Evolutionary conservation across 2,329 filamentous ascomycete species (phyloP).

Genomic region (Sodiomyces alkalinus): DNA sequence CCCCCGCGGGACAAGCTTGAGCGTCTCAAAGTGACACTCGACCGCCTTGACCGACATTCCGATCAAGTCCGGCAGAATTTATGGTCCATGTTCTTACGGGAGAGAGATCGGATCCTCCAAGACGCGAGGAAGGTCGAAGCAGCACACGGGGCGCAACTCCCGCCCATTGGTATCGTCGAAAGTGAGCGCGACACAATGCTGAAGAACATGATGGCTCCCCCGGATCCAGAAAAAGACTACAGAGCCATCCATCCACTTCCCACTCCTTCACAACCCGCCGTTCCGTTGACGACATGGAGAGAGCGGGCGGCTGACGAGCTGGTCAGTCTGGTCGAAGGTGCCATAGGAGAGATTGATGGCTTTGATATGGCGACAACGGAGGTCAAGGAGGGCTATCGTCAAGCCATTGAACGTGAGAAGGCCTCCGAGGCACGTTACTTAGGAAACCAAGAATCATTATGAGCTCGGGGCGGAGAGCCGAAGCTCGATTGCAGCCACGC

Average conservation of each 20-base stretch:
- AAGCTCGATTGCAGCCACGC: too few relatives aligned
- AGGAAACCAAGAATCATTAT: too few relatives aligned
- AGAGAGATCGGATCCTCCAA: slow-evolving; percentile 15
- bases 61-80: slow-evolving; percentile 16
- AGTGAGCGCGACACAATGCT: slow-evolving; percentile 14
- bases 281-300: slow-evolving; percentile 6
- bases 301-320: not conserved
- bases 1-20: slow-evolving; percentile 13
- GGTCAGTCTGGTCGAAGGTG: not conserved
- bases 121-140: slow-evolving; percentile 8
- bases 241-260: slow-evolving; percentile 6
- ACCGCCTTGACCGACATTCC: slow-evolving; percentile 15
- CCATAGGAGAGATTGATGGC: not conserved
- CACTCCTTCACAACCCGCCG: slow-evolving; percentile 1
- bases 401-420: not conserved
- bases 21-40: slow-evolving; percentile 13
- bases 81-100: slow-evolving; percentile 17
- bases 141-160: not conserved
- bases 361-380: not conserved
- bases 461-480: too few relatives aligned
- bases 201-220: slow-evolving; percentile 12
- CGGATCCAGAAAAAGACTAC: slow-evolving; percentile 10
- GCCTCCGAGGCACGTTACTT: not conserved
- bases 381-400: not conserved
- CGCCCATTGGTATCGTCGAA: slow-evolving; percentile 4